phyloP scores from a whole-genome alignment of 352 stramenopile species.

The Phytophthora citricola region DNA sequence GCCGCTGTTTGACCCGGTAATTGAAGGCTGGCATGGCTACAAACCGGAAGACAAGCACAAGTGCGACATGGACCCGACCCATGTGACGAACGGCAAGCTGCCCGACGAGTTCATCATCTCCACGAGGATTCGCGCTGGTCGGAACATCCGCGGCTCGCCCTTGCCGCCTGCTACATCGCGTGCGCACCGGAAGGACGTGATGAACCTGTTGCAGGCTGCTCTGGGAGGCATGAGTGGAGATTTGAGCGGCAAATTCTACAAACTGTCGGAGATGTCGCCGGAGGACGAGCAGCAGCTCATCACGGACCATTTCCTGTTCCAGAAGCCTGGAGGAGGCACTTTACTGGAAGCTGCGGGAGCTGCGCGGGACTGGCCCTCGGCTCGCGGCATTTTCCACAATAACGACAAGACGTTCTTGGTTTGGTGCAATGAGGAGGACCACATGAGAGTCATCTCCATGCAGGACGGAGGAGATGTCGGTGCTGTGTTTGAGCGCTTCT shows the following conservation, averaged over 20 bases:
- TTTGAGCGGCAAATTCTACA: slow-evolving; percentile 80
- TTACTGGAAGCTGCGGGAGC: slow-evolving; percentile 76
- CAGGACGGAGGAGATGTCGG: slow-evolving; percentile 85
- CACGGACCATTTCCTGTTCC: slow-evolving; percentile 88
- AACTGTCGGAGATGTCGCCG: slow-evolving; percentile 86
- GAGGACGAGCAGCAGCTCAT: slow-evolving; percentile 89
- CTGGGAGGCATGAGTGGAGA: slow-evolving; percentile 79
- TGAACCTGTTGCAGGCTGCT: slow-evolving; percentile 81
- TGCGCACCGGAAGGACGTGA: slow-evolving; percentile 82
- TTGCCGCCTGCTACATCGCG: slow-evolving; percentile 83
- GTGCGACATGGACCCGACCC: slow-evolving; percentile 80
- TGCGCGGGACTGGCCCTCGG: slow-evolving; percentile 88
- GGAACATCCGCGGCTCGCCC: slow-evolving; percentile 82
- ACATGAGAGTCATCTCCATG: slow-evolving; percentile 87
- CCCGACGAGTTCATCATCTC: slow-evolving; percentile 89
- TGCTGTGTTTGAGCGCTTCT: slow-evolving; percentile 90
- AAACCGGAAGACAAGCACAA: slow-evolving; percentile 63
- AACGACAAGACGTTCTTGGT: slow-evolving; percentile 86
- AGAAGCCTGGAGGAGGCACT: slow-evolving; percentile 86
- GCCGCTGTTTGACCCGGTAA: slow-evolving; percentile 78
- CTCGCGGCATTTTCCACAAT: slow-evolving; percentile 91
- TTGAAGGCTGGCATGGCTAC: slow-evolving; percentile 86
- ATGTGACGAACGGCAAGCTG: slow-evolving; percentile 57
- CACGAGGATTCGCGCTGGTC: slow-evolving; percentile 87
- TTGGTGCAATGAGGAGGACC: slow-evolving; percentile 84